Evolutionary conservation across 148 eudicot genomes (phyloP).

Genomic region (Chenopodium berlandieri): DNA sequence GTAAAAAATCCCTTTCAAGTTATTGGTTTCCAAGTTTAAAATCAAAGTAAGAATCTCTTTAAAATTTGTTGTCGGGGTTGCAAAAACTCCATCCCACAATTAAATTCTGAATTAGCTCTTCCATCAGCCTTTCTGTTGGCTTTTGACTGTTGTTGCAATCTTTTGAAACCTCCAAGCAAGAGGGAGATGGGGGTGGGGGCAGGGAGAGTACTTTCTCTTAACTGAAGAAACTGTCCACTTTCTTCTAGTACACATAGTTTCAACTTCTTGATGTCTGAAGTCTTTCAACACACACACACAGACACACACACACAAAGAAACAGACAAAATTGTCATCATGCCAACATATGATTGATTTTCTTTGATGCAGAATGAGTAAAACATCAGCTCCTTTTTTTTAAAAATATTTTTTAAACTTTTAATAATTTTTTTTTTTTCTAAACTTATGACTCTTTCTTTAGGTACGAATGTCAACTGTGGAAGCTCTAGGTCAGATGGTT

Average conservation of each 20-base stretch:
- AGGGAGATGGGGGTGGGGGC: not conserved
- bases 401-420: too few relatives aligned
- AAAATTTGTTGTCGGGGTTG: not conserved
- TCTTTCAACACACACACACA: too few relatives aligned
- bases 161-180: not conserved
- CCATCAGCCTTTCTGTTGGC: too few relatives aligned
- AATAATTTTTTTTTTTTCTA: too few relatives aligned
- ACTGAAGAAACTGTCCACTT: not conserved
- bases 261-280: not conserved
- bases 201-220: not conserved
- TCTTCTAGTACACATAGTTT: not conserved
- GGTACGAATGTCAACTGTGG: conserved; percentile 83
- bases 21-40: not conserved
- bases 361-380: not conserved
- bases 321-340: too few relatives aligned
- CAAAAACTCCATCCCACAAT: not conserved
- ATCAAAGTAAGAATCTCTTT: not conserved
- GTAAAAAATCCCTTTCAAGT: too few relatives aligned
- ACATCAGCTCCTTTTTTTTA: not conserved
- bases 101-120: not conserved
- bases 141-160: not conserved
- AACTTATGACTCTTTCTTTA: conserved; percentile 18
- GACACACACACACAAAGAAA: too few relatives aligned
- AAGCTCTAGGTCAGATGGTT: conserved; percentile 95
- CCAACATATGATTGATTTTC: too few relatives aligned